A percentile compares a stretch with the other conserved stretches of the same genome.
Conservation (phyloP, 1,139 yeast genomes). For the Ogataea hybrid region DNA sequence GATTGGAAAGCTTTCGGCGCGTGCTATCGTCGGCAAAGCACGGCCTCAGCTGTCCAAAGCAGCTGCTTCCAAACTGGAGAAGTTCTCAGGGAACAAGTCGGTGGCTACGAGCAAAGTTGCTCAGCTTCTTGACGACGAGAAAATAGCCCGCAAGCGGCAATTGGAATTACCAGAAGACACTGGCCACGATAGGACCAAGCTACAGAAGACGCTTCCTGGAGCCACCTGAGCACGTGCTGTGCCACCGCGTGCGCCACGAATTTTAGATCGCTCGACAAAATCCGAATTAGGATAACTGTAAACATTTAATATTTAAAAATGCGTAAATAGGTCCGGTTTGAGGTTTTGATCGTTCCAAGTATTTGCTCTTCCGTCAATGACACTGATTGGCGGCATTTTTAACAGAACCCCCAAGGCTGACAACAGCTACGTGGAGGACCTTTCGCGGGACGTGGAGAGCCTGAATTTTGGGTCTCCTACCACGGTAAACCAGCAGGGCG, state of each 20-base stretch:
- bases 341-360: constrained; percentile 1
- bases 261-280: not conserved
- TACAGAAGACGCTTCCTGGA: not conserved
- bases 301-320: constrained; percentile 6
- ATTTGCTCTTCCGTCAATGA: constrained; percentile 17
- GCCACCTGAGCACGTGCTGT: not conserved
- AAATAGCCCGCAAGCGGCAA: constrained; percentile 1
- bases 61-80: constrained; percentile 45
- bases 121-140: constrained; percentile 9
- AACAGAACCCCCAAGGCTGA: constrained; percentile 27
- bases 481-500: constrained; percentile 22
- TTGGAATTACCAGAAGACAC: not conserved
- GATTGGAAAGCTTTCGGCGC: constrained; percentile 43
- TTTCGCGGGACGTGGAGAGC: constrained; percentile 32
- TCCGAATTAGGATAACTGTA: constrained; percentile 5
- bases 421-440: constrained; percentile 29
- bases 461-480: constrained; percentile 30
- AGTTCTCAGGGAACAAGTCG: constrained; percentile 3
- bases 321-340: constrained; percentile 5
- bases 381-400: constrained; percentile 30
- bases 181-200: not conserved
- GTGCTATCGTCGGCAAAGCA: too few species aligned
- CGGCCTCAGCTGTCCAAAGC: constrained; percentile 54
- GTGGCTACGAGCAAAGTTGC: constrained; percentile 13
- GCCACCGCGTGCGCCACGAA: constrained; percentile 1